phyloP scores from a whole-genome alignment of 371 early-diverging fungal genomes.

The Circinella umbellata region DNA sequence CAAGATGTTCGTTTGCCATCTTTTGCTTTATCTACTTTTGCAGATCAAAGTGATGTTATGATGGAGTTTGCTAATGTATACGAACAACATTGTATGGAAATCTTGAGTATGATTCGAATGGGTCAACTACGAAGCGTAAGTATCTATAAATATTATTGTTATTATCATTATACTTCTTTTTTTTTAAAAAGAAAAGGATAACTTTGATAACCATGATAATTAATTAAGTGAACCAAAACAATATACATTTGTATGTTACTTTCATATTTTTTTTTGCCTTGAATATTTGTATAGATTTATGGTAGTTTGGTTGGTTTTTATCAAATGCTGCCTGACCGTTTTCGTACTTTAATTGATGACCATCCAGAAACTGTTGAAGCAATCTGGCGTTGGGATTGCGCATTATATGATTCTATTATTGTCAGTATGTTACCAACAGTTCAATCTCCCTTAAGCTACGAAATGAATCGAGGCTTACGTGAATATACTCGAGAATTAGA shows the following conservation, averaged over 20 bases:
- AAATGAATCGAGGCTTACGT: slow-evolving; percentile 36
- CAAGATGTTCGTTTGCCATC: slow-evolving; percentile 9
- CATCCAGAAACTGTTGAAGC: slow-evolving; percentile 43
- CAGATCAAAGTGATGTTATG: background rate
- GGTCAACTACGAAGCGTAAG: slow-evolving; percentile 15
- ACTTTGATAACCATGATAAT: too few species aligned
- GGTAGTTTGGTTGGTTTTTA: slow-evolving; percentile 28
- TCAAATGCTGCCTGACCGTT: slow-evolving; percentile 25
- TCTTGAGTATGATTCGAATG: background rate
- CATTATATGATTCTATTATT: slow-evolving; percentile 60
- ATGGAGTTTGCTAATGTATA: slow-evolving; percentile 10
- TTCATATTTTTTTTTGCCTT: too few species aligned
- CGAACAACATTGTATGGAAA: slow-evolving; percentile 14
- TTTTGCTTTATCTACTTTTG: background rate
- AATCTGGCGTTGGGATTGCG: slow-evolving; percentile 61
- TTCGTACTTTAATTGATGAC: slow-evolving; percentile 21
- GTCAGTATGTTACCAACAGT: slow-evolving; percentile 42
- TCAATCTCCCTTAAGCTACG: slow-evolving; percentile 32
- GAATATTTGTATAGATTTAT: slow-evolving; percentile 9
- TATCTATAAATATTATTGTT: background rate
- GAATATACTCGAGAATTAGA: slow-evolving; percentile 49
- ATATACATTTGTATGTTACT: too few species aligned
- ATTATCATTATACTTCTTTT: background rate
- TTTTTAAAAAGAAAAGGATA: too few species aligned
- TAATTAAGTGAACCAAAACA: too few species aligned